Conservation (phyloP, 2,329 filamentous ascomycete genomes). For the Lachnellula subtilissima region DNA sequence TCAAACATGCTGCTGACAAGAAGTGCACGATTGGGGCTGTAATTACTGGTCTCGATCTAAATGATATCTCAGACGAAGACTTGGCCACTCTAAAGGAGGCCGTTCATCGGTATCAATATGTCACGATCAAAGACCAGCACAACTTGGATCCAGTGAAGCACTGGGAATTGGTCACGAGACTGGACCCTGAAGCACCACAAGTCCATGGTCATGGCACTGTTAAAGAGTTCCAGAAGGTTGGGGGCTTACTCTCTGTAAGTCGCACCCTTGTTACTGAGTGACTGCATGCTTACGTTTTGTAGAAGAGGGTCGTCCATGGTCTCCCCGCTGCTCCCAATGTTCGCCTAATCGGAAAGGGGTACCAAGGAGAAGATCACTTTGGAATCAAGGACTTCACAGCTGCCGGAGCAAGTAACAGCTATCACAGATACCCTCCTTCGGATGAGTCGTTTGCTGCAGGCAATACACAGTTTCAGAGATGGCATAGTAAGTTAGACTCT, state of each 20-base stretch:
- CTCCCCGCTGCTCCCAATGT: slow-evolving; percentile 42
- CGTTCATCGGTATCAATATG: slow-evolving; percentile 41
- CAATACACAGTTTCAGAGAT: slow-evolving; percentile 42
- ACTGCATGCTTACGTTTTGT: slow-evolving; percentile 10
- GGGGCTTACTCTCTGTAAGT: slow-evolving; percentile 36
- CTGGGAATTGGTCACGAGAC: slow-evolving; percentile 41
- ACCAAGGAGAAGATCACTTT: slow-evolving; percentile 41
- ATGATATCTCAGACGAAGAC: slow-evolving; percentile 35
- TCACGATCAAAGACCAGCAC: slow-evolving; percentile 41
- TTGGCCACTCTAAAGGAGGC: slow-evolving; percentile 35
- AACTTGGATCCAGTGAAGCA: slow-evolving; percentile 39
- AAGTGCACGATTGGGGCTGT: slow-evolving; percentile 34
- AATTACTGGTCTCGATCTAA: slow-evolving; percentile 36
- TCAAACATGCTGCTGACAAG: slow-evolving; percentile 20
- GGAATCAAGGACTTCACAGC: slow-evolving; percentile 37
- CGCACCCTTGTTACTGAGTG: neutral
- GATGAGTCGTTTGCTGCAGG: slow-evolving; percentile 36
- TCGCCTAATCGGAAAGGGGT: slow-evolving; percentile 41
- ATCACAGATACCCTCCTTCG: slow-evolving; percentile 33
- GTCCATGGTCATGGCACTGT: slow-evolving; percentile 40
- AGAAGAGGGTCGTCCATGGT: slow-evolving; percentile 32
- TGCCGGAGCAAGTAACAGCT: slow-evolving; percentile 33
- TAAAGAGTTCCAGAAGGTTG: slow-evolving; percentile 37
- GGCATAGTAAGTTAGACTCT: slow-evolving; percentile 33
- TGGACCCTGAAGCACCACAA: slow-evolving; percentile 38